Evolutionary conservation across 2,329 filamentous ascomycete genomes (phyloP).

Genomic region (Cercospora sesami): DNA sequence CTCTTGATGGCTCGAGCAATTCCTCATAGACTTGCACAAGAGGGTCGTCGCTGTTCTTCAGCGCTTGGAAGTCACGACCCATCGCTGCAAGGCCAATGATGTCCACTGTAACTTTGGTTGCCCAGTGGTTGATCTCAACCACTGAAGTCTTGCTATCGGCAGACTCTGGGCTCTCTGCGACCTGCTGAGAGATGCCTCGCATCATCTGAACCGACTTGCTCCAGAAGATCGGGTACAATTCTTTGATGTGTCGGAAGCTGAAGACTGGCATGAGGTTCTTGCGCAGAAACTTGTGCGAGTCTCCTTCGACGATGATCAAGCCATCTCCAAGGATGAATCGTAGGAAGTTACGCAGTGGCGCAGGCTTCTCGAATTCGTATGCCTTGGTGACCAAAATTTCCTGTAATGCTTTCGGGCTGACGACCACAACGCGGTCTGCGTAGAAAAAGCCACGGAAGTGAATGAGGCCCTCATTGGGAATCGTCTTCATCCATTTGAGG

Average conservation of each 20-base stretch:
- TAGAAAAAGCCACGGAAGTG: constrained; percentile 44
- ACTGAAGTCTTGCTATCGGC: constrained; percentile 26
- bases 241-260: constrained; percentile 79
- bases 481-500: constrained; percentile 41
- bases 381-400: constrained; percentile 55
- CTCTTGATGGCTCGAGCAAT: constrained; percentile 48
- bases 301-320: constrained; percentile 53
- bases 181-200: constrained; percentile 57
- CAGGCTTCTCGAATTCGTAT: constrained; percentile 57
- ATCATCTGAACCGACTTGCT: constrained; percentile 69
- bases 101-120: constrained; percentile 48
- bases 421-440: constrained; percentile 41
- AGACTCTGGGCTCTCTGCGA: constrained; percentile 43
- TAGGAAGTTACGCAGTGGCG: constrained; percentile 45
- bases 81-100: constrained; percentile 51
- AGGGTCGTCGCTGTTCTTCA: constrained; percentile 46
- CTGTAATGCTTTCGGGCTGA: constrained; percentile 46
- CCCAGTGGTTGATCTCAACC: constrained; percentile 47
- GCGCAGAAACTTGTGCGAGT: constrained; percentile 56
- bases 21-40: constrained; percentile 47
- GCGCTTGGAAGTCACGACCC: constrained; percentile 46
- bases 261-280: constrained; percentile 81
- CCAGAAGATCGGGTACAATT: constrained; percentile 85
- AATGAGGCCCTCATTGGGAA: constrained; percentile 46
- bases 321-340: constrained; percentile 53